Conservation (phyloP, 2,329 filamentous ascomycete species). For the Hymenoscyphus infarciens region DNA sequence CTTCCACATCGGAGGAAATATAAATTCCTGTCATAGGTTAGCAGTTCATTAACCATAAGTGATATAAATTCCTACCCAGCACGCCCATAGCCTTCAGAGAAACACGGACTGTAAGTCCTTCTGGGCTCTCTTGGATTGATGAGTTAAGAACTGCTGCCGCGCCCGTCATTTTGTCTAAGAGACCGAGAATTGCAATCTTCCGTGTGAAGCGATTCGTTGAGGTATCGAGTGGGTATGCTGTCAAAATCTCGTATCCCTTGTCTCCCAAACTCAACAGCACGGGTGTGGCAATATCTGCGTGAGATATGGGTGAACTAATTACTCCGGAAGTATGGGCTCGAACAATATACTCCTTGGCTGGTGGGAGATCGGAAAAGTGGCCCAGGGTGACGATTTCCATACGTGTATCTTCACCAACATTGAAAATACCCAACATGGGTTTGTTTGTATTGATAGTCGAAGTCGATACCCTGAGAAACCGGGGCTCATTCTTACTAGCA, state of each 20-base stretch:
- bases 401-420: not conserved
- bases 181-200: constrained; percentile 12
- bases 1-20: not conserved
- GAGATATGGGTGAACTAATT: not conserved
- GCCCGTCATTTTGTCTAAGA: constrained; percentile 14
- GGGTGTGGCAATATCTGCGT: not conserved
- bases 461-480: constrained; percentile 12
- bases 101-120: not conserved
- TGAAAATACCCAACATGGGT: constrained; percentile 9
- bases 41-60: not conserved
- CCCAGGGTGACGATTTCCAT: not conserved
- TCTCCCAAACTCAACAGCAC: constrained; percentile 6
- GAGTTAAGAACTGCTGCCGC: constrained; percentile 10
- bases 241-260: constrained; percentile 15
- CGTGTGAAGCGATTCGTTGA: not conserved
- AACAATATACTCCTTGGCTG: constrained; percentile 1
- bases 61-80: not conserved
- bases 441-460: constrained; percentile 9
- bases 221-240: constrained; percentile 12
- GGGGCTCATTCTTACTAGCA: constrained; percentile 8
- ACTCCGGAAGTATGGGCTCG: constrained; percentile 9
- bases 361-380: not conserved
- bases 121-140: not conserved
- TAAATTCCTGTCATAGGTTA: not conserved
- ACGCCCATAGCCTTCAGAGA: constrained; percentile 1